Conservation (phyloP, 2,329 filamentous ascomycete species). For the Teratosphaeria pseudoeucalypti region DNA sequence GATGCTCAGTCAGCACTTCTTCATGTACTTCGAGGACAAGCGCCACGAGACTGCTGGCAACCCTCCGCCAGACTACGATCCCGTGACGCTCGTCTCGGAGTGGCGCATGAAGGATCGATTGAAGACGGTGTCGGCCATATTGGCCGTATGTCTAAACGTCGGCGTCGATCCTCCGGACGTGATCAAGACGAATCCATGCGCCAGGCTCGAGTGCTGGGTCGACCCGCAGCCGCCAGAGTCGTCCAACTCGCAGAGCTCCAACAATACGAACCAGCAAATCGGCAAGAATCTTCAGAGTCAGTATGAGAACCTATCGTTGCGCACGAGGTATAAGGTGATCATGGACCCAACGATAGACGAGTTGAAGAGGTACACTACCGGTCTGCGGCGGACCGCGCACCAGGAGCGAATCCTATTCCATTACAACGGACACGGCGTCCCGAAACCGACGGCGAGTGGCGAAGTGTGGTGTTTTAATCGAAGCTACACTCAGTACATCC, state of each 20-base stretch:
- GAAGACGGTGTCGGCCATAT: constrained; percentile 90
- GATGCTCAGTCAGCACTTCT: constrained; percentile 75
- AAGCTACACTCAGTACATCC: constrained; percentile 97
- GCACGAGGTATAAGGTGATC: constrained; percentile 96
- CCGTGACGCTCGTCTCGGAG: constrained; percentile 54
- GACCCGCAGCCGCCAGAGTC: constrained; percentile 64
- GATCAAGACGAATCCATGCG: constrained; percentile 85
- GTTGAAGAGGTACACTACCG: constrained; percentile 91
- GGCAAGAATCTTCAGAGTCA: constrained; percentile 92
- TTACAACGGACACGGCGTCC: constrained; percentile 96
- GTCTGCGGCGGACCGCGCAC: constrained; percentile 81
- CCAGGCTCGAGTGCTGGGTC: constrained; percentile 93
- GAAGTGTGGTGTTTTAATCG: constrained; percentile 99
- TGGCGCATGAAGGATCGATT: constrained; percentile 96
- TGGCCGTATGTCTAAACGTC: constrained; percentile 92
- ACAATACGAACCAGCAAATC: constrained; percentile 61
- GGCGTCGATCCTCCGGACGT: constrained; percentile 96
- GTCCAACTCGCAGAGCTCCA: constrained; percentile 18
- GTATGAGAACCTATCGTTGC: constrained; percentile 87
- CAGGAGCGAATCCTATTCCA: constrained; percentile 95
- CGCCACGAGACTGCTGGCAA: constrained; percentile 90
- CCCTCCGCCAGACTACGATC: constrained; percentile 48
- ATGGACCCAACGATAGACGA: constrained; percentile 94
- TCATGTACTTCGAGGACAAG: constrained; percentile 99
- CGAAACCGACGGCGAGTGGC: constrained; percentile 85